Base-by-base conservation (phyloP, 1,284 basidiomycete species). In the Gymnopus androsaceus region DNA sequence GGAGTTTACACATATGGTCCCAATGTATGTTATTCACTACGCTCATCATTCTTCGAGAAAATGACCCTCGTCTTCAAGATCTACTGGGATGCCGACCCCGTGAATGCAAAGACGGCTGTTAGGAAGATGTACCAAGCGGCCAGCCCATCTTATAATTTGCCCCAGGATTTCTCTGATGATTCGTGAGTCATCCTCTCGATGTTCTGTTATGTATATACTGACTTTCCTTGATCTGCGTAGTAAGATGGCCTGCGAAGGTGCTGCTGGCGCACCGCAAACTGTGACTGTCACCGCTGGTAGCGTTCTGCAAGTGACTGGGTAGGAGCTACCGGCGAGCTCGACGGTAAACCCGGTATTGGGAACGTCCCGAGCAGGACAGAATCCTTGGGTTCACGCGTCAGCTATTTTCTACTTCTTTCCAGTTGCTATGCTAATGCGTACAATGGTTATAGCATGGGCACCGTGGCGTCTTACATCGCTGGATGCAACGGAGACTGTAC, bases 401-500 rank as follows among this genome's bases (percentile, higher is more conserved):
- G 64, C 59, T 4, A 1, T 25, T 8, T 5, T 21, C 15, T 44
- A 4, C 40, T 25, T 44, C 25, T 25, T 23, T 33, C 11, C 3
- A 8, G 4, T 9, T 28, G n/a, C n/a, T n/a, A 21, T 23, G 40
- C 33, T 30, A 11, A 30, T 12, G 19, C 30, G 23, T 15, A 4
- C 14, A 12, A 30, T 34, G 47, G 4, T 56, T n/a, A 7, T 38
- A 66, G 65, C 5, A 65, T 72, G 63, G 73, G 73, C 17, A 69
- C 72, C 23, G 69, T 75, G 8, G 65, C 67, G 33, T 70, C 69
- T 36, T 75, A 75, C 63, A 75, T 76, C 66, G 66, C 74, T 4
- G 65, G 67, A 19, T 75, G 74, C 63, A 64, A 70, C 23, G 68
- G 66, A 7, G 66, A 70, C 54, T 75, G 74, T 62, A 60, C 63